These are phyloP conservation scores for Backusella liffmaniae DNA, from an alignment of 192 early-diverging fungal genomes.

Conservation along the genomic window DNA sequence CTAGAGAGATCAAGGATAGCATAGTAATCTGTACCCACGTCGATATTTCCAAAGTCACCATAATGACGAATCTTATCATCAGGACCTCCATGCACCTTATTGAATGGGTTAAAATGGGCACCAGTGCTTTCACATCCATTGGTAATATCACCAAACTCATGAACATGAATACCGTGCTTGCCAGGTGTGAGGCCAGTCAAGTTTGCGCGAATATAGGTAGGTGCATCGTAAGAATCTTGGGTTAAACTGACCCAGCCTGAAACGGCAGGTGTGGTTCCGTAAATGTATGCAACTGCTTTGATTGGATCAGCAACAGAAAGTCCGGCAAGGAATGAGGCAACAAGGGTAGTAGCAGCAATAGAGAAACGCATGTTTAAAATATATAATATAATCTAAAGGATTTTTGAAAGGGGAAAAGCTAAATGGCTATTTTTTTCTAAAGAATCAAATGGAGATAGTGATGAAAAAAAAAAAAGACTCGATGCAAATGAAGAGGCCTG, in stretches of 20 bases:
- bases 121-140: constrained; percentile 80
- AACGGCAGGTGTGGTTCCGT: constrained; percentile 34
- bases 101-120: constrained; percentile 78
- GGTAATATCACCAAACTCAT: constrained; percentile 80
- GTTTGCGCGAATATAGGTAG: constrained; percentile 53
- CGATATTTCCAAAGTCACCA: constrained; percentile 90
- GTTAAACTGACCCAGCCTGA: constrained; percentile 68
- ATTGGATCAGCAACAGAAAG: not conserved
- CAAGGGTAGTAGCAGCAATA: not conserved
- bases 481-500: not conserved
- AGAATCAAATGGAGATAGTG: not conserved
- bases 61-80: constrained; percentile 64
- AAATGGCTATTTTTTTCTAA: not conserved
- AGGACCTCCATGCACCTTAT: constrained; percentile 72
- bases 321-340: not conserved
- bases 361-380: not conserved
- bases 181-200: constrained; percentile 66
- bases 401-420: not conserved
- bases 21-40: constrained; percentile 49
- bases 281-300: not conserved
- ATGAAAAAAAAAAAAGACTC: not conserved
- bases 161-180: constrained; percentile 87
- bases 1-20: constrained; percentile 50
- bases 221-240: constrained; percentile 61
- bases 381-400: not conserved